phyloP scores from a whole-genome alignment of 306 rosid genomes.

The cucumber (Cucumis sativus) region DNA sequence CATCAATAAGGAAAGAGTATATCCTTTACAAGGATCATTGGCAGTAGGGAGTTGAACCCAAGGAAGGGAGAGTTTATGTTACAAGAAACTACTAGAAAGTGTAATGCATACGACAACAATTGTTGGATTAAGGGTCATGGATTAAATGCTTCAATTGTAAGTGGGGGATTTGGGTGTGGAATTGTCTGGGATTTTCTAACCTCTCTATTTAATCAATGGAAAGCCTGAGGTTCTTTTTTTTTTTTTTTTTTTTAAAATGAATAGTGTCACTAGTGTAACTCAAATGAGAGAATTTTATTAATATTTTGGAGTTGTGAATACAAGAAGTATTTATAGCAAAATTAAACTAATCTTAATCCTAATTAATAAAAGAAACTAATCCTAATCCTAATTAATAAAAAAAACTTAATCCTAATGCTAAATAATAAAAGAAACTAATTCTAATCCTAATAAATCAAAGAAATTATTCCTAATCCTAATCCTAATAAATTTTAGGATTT shows the following conservation, averaged over 20 bases:
- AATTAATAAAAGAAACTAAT: too few species aligned
- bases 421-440: too few species aligned
- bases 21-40: not conserved
- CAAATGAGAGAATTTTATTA: too few species aligned
- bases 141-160: not conserved
- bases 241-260: not conserved
- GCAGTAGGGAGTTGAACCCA: not conserved
- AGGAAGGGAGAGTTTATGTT: not conserved
- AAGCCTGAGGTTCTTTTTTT: not conserved
- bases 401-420: too few species aligned
- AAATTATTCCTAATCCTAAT: too few species aligned
- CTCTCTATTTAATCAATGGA: not conserved
- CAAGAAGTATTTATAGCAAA: too few species aligned
- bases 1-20: not conserved
- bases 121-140: not conserved
- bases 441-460: too few species aligned
- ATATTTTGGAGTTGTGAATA: too few species aligned
- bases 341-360: too few species aligned
- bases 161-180: not conserved
- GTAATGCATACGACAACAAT: not conserved
- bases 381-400: too few species aligned
- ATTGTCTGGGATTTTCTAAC: not conserved
- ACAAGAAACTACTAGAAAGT: not conserved
- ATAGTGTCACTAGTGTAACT: not conserved
- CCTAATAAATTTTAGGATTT: too few species aligned